Base-by-base conservation (phyloP, 2,329 filamentous ascomycete species). In the Arthrobotrys musiformis region DNA sequence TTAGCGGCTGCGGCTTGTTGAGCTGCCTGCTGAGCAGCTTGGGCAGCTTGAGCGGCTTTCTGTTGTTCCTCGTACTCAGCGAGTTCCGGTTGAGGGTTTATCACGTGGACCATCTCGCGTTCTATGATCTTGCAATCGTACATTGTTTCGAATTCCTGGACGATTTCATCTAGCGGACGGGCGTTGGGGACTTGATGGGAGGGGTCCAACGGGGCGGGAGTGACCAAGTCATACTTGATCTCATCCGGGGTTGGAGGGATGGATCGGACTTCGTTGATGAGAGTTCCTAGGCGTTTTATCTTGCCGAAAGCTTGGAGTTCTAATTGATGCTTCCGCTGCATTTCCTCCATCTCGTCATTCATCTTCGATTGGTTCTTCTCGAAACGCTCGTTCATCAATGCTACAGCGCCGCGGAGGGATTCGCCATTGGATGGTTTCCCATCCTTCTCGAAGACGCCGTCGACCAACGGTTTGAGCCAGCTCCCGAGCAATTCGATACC, bases 331-430 rank as follows among this genome's bases (percentile, higher is more conserved):
- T 91, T 89, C 35, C 88, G 88, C 83, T 93, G 93, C 88, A 98
- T 90, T 80, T 89, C 90, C 80, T 94, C 91, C 68, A 98, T 93
- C 81, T 98, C 94, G 0, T 89, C 89, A 77, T 92, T 89, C 61
- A 92, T 91, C 28, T 91, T 88, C 7, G 89, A 87, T 9, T 95
- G 87, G 81, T 92, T 91, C 56, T 91, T 89, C 22, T 88, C 85
- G 1, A 94, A 92, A 37, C 93, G 89, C 81, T 82, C 84, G 0
- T 85, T 85, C 79, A 89, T 88, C 0, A 88, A 86, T 70, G 33
- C 26, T 40, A 61, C 64, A 52, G 72, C 66, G 42, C 56, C 79
- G 78, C 28, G 77, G 81, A 46, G 58, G 24, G 79, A 74, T 76
- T 35, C 73, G 76, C 60, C 72, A 50, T 80, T 19, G 22, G 42